A percentile compares a stretch with the other conserved stretches of the same genome.
phyloP scores from a whole-genome alignment of 1,284 basidiomycete species.

The Fomes fomentarius region DNA sequence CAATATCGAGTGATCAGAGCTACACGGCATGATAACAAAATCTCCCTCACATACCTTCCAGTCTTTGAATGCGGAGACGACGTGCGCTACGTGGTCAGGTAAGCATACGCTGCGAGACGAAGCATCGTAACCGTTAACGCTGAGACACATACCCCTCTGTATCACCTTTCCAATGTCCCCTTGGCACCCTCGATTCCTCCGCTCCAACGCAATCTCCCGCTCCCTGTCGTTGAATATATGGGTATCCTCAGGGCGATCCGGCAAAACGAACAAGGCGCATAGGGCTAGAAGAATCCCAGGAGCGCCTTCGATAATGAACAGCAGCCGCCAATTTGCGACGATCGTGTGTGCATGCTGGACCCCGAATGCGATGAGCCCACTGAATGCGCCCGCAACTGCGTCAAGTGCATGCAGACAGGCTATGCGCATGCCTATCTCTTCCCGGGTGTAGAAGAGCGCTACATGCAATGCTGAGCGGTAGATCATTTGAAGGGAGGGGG shows the following conservation, averaged over 20 bases:
- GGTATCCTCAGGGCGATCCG: conserved; percentile 79
- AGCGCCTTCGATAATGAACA: conserved; percentile 80
- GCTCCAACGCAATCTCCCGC: conserved; percentile 70
- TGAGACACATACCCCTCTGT: conserved; percentile 54
- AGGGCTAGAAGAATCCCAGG: conserved; percentile 74
- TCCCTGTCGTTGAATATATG: conserved; percentile 72
- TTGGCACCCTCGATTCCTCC: conserved; percentile 72
- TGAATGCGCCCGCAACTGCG: conserved; percentile 78
- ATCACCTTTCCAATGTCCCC: conserved; percentile 69
- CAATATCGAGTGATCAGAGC: too few species aligned
- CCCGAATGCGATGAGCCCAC: conserved; percentile 77
- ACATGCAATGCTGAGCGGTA: too few species aligned
- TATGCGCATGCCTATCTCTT: conserved; percentile 72
- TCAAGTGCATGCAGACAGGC: conserved; percentile 83
- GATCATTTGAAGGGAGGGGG: too few species aligned
- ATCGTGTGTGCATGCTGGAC: conserved; percentile 58
- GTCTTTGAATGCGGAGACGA: conserved; percentile 67
- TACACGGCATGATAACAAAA: too few species aligned
- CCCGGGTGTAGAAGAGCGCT: conserved; percentile 77
- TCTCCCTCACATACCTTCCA: conserved; percentile 70
- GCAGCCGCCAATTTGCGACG: conserved; percentile 63
- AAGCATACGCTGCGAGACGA: too few species aligned
- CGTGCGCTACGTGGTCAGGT: conserved; percentile 59
- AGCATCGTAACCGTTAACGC: too few species aligned
- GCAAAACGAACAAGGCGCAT: conserved; percentile 66